Evolutionary conservation across 352 stramenopile species (phyloP).

Genomic region (Globisporangium iwayamae): DNA sequence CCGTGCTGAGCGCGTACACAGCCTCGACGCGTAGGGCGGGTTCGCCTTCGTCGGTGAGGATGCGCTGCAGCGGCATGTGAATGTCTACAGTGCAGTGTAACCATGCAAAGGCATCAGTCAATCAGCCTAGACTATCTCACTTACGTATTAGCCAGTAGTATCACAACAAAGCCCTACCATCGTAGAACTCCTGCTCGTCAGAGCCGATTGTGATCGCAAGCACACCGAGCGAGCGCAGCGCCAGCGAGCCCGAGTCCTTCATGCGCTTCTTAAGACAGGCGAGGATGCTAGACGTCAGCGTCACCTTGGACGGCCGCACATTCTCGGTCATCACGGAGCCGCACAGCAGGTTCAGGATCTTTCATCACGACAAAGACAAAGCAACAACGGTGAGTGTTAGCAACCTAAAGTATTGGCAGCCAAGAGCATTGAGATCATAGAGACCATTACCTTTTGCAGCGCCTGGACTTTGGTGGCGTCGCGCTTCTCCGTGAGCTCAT

Average conservation of each 20-base stretch:
- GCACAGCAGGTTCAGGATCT: constrained; percentile 44
- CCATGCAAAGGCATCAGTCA: background rate
- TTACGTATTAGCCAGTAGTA: background rate
- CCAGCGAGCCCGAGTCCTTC: constrained; percentile 47
- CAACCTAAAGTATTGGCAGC: too few species aligned
- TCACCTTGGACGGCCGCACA: constrained; percentile 33
- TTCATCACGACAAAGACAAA: background rate
- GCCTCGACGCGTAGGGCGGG: constrained; percentile 41
- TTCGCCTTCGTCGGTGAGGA: constrained; percentile 44
- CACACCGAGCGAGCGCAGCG: constrained; percentile 42
- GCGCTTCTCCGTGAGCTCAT: constrained; percentile 60
- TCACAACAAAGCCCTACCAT: constrained; percentile 16
- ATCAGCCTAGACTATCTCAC: background rate
- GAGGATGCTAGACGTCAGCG: constrained; percentile 37
- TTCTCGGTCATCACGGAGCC: constrained; percentile 37
- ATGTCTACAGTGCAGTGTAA: constrained; percentile 22
- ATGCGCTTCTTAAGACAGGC: constrained; percentile 54
- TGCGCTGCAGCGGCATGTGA: constrained; percentile 32
- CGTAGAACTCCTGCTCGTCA: constrained; percentile 50
- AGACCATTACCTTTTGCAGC: constrained; percentile 30
- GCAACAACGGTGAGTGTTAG: background rate
- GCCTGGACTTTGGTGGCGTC: constrained; percentile 57
- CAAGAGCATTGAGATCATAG: background rate
- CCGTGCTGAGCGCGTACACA: constrained; percentile 52
- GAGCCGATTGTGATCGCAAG: constrained; percentile 52